Evolutionary conservation across 495 filamentous ascomycete species (phyloP).

Genomic region (Trichoderma reesei): DNA sequence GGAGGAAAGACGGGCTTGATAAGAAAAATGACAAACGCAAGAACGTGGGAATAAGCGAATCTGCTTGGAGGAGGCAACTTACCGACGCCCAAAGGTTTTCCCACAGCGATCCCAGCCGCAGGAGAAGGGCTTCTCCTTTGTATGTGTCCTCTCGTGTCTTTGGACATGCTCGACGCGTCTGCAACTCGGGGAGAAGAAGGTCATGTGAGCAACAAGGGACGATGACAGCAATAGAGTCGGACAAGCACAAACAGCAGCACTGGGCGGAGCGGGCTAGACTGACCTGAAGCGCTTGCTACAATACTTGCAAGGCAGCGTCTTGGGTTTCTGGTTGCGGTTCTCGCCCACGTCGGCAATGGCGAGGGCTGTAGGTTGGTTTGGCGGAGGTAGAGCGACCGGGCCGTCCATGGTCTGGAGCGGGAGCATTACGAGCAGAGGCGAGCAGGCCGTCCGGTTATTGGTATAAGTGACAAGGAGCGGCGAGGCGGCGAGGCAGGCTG

Average conservation of each 20-base stretch:
- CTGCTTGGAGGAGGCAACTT: constrained; percentile 18
- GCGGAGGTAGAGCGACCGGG: constrained; percentile 14
- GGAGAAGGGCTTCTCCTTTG: constrained; percentile 49
- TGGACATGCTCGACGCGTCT: constrained; percentile 52
- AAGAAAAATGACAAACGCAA: no score
- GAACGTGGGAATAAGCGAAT: background rate
- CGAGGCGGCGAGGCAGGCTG: background rate
- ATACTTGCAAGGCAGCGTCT: constrained; percentile 45
- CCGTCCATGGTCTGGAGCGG: constrained; percentile 41
- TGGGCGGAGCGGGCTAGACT: constrained; percentile 21
- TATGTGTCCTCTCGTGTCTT: constrained; percentile 52
- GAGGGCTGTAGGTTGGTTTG: background rate
- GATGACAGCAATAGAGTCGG: constrained; percentile 17
- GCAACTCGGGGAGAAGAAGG: constrained; percentile 17
- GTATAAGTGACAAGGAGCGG: background rate
- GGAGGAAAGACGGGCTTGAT: background rate
- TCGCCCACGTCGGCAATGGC: constrained; percentile 33
- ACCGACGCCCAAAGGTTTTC: constrained; percentile 50
- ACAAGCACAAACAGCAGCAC: background rate
- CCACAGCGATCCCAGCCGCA: constrained; percentile 44
- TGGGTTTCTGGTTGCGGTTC: constrained; percentile 41
- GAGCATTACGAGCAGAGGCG: constrained; percentile 30
- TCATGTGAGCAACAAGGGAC: constrained; percentile 16
- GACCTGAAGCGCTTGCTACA: constrained; percentile 48
- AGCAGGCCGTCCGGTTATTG: background rate